phyloP scores from a whole-genome alignment of 352 stramenopile species.

The Phytophthora vignae region DNA sequence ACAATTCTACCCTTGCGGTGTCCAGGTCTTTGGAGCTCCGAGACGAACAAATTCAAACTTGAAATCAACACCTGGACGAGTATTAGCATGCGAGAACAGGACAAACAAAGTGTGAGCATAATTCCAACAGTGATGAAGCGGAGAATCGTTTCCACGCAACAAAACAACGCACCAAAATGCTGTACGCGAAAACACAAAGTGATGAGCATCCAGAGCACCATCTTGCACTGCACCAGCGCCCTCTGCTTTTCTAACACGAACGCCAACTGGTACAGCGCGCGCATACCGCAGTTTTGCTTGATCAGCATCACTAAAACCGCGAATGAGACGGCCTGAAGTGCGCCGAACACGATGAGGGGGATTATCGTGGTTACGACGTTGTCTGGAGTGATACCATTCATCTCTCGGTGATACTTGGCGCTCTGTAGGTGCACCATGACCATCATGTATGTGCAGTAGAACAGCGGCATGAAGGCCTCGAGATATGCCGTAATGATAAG shows the following conservation, averaged over 20 bases:
- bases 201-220: slow-evolving; percentile 37
- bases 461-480: slow-evolving; percentile 42
- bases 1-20: slow-evolving; percentile 7
- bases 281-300: slow-evolving; percentile 21
- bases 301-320: slow-evolving; percentile 20
- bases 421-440: slow-evolving; percentile 31
- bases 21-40: slow-evolving; percentile 13
- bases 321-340: slow-evolving; percentile 31
- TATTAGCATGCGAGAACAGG: background rate
- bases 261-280: slow-evolving; percentile 30
- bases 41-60: slow-evolving; percentile 16
- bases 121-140: no score
- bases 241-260: slow-evolving; percentile 42
- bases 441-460: slow-evolving; percentile 32
- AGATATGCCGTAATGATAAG: slow-evolving; percentile 44
- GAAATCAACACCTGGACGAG: slow-evolving; percentile 12
- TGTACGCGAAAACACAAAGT: slow-evolving; percentile 20
- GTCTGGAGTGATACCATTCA: slow-evolving; percentile 3
- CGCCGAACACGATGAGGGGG: slow-evolving; percentile 25
- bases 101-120: background rate
- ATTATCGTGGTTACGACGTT: slow-evolving; percentile 6
- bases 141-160: no score
- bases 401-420: slow-evolving; percentile 16
- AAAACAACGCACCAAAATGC: slow-evolving; percentile 26
- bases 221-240: slow-evolving; percentile 27